Evolutionary conservation across 225 moss, liverwort and hornwort genomes (phyloP).

Genomic region (Antitrichia curtipendula): DNA sequence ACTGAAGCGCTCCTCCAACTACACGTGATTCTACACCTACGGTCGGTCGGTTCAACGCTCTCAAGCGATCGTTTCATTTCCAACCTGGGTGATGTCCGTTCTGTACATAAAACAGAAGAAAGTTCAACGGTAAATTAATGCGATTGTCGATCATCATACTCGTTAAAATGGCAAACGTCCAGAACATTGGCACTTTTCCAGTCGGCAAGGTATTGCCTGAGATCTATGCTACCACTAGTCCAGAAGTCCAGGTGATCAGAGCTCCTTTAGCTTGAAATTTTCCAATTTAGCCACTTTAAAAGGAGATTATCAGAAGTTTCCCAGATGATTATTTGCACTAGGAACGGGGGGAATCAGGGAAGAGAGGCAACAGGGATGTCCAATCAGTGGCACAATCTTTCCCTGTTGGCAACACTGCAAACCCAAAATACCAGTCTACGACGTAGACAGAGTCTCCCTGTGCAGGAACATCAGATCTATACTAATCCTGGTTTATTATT

Average conservation of each 20-base stretch:
- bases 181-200: neutral
- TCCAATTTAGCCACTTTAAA: neutral
- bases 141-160: neutral
- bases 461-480: neutral
- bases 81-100: slow-evolving; percentile 26
- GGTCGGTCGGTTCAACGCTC: neutral
- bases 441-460: neutral
- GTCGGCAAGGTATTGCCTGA: too few species aligned
- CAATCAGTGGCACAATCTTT: neutral
- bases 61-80: neutral
- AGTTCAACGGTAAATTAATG: neutral
- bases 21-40: neutral
- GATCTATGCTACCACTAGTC: neutral
- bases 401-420: neutral
- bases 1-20: neutral
- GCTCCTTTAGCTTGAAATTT: neutral
- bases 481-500: neutral
- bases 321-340: neutral
- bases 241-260: neutral
- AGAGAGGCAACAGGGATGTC: neutral
- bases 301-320: too few species aligned
- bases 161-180: neutral
- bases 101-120: neutral
- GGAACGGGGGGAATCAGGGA: neutral
- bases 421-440: neutral